Conservation (phyloP, 2,329 filamentous ascomycete species). For the Gliomastix tumulicola region DNA sequence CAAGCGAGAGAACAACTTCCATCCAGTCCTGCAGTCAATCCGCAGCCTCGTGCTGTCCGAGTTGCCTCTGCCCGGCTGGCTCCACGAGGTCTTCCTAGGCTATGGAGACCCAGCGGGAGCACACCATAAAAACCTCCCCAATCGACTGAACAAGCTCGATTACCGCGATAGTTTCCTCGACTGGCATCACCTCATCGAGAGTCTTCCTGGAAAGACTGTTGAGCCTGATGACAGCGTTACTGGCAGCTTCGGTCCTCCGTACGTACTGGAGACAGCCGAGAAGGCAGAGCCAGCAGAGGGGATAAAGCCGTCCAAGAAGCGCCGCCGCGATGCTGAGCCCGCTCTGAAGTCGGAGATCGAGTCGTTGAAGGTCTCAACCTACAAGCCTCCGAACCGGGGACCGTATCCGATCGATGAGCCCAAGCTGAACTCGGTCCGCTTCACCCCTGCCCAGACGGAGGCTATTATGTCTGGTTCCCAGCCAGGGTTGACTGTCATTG, state of each 20-base stretch:
- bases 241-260: constrained; percentile 78
- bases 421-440: constrained; percentile 76
- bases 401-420: constrained; percentile 83
- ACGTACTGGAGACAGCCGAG: constrained; percentile 66
- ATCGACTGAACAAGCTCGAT: constrained; percentile 72
- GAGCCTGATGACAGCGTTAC: constrained; percentile 68
- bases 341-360: constrained; percentile 55
- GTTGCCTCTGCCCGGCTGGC: constrained; percentile 79
- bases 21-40: constrained; percentile 85
- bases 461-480: constrained; percentile 92
- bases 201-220: constrained; percentile 78
- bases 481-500: constrained; percentile 86
- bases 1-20: constrained; percentile 95
- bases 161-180: constrained; percentile 92
- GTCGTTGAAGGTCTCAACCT: constrained; percentile 77
- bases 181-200: constrained; percentile 90
- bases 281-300: constrained; percentile 42
- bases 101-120: constrained; percentile 90
- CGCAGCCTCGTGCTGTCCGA: constrained; percentile 79
- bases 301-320: constrained; percentile 71
- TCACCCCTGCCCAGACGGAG: constrained; percentile 85
- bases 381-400: constrained; percentile 80
- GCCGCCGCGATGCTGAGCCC: constrained; percentile 71
- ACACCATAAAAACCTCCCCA: constrained; percentile 75
- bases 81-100: constrained; percentile 95